Conservation (phyloP, 192 early-diverging fungal species). For the Umbelopsis vinacea region DNA sequence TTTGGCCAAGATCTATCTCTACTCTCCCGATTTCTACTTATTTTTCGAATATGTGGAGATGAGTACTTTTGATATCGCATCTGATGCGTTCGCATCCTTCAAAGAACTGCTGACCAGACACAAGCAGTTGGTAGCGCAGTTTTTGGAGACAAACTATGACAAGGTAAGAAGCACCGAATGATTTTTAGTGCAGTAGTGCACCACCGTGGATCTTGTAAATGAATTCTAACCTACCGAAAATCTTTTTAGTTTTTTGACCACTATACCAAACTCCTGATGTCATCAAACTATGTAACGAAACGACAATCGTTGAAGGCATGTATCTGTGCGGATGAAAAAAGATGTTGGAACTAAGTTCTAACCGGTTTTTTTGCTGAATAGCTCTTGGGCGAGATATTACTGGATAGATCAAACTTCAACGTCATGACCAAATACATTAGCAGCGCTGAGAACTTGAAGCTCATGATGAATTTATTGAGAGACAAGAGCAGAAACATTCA, state of each 20-base stretch:
- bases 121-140: conserved; percentile 89
- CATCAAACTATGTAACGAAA: conserved; percentile 97
- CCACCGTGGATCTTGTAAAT: not conserved
- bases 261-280: conserved; percentile 84
- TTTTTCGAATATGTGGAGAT: conserved; percentile 97
- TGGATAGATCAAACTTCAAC: conserved; percentile 93
- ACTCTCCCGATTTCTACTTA: conserved; percentile 87
- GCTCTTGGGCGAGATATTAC: conserved; percentile 95
- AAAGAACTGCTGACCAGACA: conserved; percentile 96
- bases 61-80: conserved; percentile 97
- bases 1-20: conserved; percentile 84
- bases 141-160: conserved; percentile 90
- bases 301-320: conserved; percentile 96
- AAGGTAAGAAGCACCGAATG: conserved; percentile 44
- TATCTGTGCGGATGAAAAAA: not conserved
- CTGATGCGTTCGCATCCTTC: conserved; percentile 98
- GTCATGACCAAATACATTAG: conserved; percentile 96
- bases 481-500: conserved; percentile 98
- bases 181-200: not conserved
- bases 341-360: not conserved
- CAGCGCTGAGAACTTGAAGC: conserved; percentile 90
- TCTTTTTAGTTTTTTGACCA: conserved; percentile 75
- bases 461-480: conserved; percentile 96
- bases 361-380: conserved; percentile 25
- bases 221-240: not conserved